Evolutionary conservation across 2,329 filamentous ascomycete species (phyloP), one percentile per base, ranked within the genome.

Genomic region (Xylariaceae sp.): DNA sequence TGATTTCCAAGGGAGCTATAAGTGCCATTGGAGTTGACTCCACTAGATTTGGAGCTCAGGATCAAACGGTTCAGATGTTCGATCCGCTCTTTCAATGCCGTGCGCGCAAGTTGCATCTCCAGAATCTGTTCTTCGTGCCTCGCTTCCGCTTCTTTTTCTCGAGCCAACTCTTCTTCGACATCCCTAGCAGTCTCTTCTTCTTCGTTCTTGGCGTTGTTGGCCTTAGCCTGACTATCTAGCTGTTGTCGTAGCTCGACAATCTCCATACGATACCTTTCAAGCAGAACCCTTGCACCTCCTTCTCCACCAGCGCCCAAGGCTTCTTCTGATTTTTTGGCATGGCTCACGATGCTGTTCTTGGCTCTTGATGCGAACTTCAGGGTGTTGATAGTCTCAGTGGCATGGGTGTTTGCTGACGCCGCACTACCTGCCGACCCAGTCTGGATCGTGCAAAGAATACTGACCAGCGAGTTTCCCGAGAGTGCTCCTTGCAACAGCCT

Each of bases 331-430:
- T 85, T 88, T 76, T 96, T 97, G 32, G 94, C 94, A 70, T 97
- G 91, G 60, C 90, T 96, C 65, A 97, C 86, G 63, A 99, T 96
- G 66, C 87, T 99, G 71, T 99, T 99, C 77, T 96, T 96, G 40
- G 94, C 94, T 61, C 94, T 82, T 11, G 91, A 94, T 2, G 94
- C 94, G 65, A 99, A 99, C 62, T 97, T 99, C 53, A 99, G 75
- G 0, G 94, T 99, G 66, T 96, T 99, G 48, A 99, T 73, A 0
- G 92, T 97, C 71, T 99, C 94, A 15, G 82, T 81, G 0, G 87
- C 89, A 62, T 96, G 89, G 18, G 79, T 88, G 59, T 82, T 86
- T 17, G 85, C 80, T 3, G 83, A 72, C 1, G 89, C 87, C 9
- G 81, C 76, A 60, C 83, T 90, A 18, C 87, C 86, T 11, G 82